These are phyloP conservation scores for Calocybe cyanea DNA, from an alignment of 768 basidiomycete genomes.

Conservation along the genomic window DNA sequence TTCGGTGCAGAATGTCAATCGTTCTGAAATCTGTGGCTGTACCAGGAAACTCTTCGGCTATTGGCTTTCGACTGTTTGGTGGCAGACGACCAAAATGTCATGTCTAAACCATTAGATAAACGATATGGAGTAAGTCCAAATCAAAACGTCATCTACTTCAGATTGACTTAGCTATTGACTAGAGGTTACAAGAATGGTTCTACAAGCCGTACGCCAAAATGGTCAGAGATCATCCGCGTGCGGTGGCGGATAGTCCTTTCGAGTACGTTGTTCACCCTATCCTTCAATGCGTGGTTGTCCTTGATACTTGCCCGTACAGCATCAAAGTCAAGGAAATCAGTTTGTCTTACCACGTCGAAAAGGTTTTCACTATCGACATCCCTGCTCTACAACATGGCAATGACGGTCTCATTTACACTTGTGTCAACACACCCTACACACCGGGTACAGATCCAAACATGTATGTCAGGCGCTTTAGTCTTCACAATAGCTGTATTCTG, in stretches of 20 bases:
- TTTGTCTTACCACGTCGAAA: constrained; percentile 81
- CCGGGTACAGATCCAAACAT: constrained; percentile 86
- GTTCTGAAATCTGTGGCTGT: constrained; percentile 4
- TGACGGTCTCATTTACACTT: constrained; percentile 96
- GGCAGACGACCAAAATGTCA: constrained; percentile 80
- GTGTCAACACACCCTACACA: constrained; percentile 78
- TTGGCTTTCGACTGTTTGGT: constrained; percentile 94
- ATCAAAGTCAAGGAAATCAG: constrained; percentile 86
- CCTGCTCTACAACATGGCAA: constrained; percentile 86
- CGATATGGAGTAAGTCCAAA: constrained; percentile 76
- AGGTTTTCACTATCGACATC: constrained; percentile 81
- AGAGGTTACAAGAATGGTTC: constrained; percentile 83
- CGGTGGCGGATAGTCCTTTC: constrained; percentile 68
- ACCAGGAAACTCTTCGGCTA: constrained; percentile 75
- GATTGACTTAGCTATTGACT: constrained; percentile 7
- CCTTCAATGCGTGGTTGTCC: not conserved
- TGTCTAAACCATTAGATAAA: constrained; percentile 76
- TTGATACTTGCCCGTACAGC: constrained; percentile 35
- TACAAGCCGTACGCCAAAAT: constrained; percentile 75
- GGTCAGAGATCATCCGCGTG: constrained; percentile 64
- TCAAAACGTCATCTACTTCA: not conserved
- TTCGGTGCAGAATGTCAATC: constrained; percentile 2
- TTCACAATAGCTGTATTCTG: not conserved
- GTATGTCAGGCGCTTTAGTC: constrained; percentile 40
- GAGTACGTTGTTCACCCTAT: constrained; percentile 51